These are phyloP conservation scores for Dictyostelium discoideum DNA, from an alignment of 78 protist genomes.

Conservation along the genomic window DNA sequence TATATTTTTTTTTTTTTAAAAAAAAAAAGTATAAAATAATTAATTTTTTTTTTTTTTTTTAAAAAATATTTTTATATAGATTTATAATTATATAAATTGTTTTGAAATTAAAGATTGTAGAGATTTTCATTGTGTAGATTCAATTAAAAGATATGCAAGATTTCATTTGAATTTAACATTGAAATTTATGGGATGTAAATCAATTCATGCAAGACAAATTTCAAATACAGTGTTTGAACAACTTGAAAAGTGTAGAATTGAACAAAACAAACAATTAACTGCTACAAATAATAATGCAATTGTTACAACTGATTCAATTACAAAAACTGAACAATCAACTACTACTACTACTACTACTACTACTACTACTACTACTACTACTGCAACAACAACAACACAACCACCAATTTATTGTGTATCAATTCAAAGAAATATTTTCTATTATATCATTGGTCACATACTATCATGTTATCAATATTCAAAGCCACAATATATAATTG, in stretches of 20 bases:
- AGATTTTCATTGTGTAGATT: slow-evolving; percentile 28
- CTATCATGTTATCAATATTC: slow-evolving; percentile 56
- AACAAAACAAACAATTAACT: not conserved
- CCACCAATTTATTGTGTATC: slow-evolving; percentile 48
- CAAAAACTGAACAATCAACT: not conserved
- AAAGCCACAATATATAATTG: slow-evolving; percentile 61
- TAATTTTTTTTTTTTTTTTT: not conserved
- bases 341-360: not conserved
- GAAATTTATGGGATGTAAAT: slow-evolving; percentile 74
- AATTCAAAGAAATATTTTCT: slow-evolving; percentile 48
- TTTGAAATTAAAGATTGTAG: slow-evolving; percentile 36
- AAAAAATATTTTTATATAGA: not conserved
- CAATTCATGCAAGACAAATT: slow-evolving; percentile 68
- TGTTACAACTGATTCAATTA: not conserved
- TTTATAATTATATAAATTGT: slow-evolving; percentile 41
- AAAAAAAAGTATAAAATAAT: not conserved
- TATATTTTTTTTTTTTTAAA: not conserved
- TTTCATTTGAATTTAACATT: slow-evolving; percentile 68
- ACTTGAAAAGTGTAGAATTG: slow-evolving; percentile 51
- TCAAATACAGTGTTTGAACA: slow-evolving; percentile 62
- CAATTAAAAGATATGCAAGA: slow-evolving; percentile 60
- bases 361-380: not conserved
- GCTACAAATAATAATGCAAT: not conserved
- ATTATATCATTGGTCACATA: slow-evolving; percentile 39
- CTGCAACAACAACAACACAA: not conserved